Evolutionary conservation across 2,329 filamentous ascomycete genomes (phyloP), one percentile per base, ranked within the genome.

Genomic region (Cordyceps cateniannulata): DNA sequence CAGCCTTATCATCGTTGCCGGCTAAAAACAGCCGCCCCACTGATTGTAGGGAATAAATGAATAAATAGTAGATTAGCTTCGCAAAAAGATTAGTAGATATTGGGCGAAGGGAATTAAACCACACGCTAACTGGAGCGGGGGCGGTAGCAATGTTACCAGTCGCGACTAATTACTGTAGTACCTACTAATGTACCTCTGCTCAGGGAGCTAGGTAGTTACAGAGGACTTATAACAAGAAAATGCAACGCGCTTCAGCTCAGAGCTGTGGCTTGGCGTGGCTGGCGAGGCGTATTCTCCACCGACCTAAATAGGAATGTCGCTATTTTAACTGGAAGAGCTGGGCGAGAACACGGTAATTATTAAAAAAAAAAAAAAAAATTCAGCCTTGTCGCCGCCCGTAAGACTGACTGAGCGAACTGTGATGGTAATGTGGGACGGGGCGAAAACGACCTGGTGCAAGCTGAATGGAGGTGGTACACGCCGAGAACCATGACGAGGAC

Each of bases 271-370:
- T 45, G 42, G n/a, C n/a, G 42, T 22, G 42, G 18, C 42, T 32
- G 27, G 9, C n/a, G 27, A 29, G 40, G 52, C 52, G 52, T 22
- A 18, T 50, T 58, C 45, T 22, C 55, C 55, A 58, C 55, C 18
- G 5, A 24, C 55, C 45, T 4, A 42, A 58, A 42, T 50, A 50
- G 55, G 55, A 38, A 58, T 42, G 55, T 58, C 44, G 35, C 24
- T 35, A 42, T 42, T 18, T 16, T 16, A 42, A n/a, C 32, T 35
- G 54, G 27, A 29, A 16, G 8, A 50, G 55, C 45, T 50, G 35
- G 45, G 55, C 55, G 55, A 32, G 27, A n/a, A 25, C 7, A 9
- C 3, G 32, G 7, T 35, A 38, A 22, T 48, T 35, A 38, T 9
- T 6, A 9, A n/a, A 51, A 5, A 18, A 16, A 51, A 5, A 18